Evolutionary conservation across 2,329 filamentous ascomycete genomes (phyloP), one percentile per base, ranked within the genome.

Genomic region (Aspergillus neotritici): DNA sequence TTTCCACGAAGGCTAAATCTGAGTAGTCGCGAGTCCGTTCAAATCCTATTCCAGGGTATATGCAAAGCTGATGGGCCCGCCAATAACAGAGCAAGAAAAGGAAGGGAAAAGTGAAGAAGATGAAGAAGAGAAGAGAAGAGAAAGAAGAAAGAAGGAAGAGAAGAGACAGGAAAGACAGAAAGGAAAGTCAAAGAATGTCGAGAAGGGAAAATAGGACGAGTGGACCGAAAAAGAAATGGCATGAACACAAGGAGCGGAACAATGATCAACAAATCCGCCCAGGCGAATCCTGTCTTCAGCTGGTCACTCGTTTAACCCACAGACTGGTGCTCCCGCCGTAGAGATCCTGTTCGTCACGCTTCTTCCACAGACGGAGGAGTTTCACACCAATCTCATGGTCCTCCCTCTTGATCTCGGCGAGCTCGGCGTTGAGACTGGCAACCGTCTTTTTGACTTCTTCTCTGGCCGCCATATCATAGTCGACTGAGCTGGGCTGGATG

Each of bases 231-330:
- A 55, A 60, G 43, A 50, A 57, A 35, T 51, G 49, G 54, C 49
- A 40, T 42, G 48, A 39, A 43, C 38, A 31, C 30, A 49, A 43
- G 41, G 47, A 49, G 47, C 44, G 44, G 34, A 50, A 50, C 25
- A 43, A 48, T 14, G 44, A 31, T 43, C 46, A 49, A 40, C 49
- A 46, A 51, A 47, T 9, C 4, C 5, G 21, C 21, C 21, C 21
- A 25, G 9, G 21, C 3, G 21, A 25, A 25, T 25, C 21, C 21
- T 25, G 21, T 9, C 28, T 47, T 76, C 63, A 84, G 48, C 74
- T 78, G 14, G 86, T 89, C 48, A 89, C 83, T 50, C 87, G 76
- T 57, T 83, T 78, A 38, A 94, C 84, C 87, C 87, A 94, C 8
- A 94, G 67, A 25, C 78, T 78, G 9, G 79, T 79, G 56, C 86